Conservation (phyloP, 352 stramenopile species). For the Phytophthora tubulina region DNA sequence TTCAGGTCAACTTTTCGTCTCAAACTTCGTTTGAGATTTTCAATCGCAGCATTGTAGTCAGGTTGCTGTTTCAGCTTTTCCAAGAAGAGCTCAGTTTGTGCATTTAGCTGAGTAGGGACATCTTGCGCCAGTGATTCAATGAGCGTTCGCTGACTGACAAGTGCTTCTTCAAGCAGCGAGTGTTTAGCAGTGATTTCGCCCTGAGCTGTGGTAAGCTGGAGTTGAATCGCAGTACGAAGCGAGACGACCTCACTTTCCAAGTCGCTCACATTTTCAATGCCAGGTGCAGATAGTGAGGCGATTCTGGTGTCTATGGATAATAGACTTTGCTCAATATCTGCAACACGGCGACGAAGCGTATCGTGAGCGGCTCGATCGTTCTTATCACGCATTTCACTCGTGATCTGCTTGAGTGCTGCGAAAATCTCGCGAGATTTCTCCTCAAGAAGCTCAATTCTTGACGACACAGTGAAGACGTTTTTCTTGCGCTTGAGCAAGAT, state of each 20-base stretch:
- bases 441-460: constrained; percentile 74
- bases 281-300: constrained; percentile 43
- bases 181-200: constrained; percentile 45
- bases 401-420: constrained; percentile 71
- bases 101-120: constrained; percentile 40
- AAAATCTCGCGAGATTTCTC: constrained; percentile 79
- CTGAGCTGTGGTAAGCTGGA: constrained; percentile 50
- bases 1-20: constrained; percentile 73
- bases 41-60: constrained; percentile 54
- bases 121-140: constrained; percentile 41
- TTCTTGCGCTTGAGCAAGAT: constrained; percentile 85
- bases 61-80: constrained; percentile 57
- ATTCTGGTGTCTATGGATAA: constrained; percentile 59
- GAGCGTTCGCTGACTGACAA: constrained; percentile 45
- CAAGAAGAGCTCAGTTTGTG: constrained; percentile 46
- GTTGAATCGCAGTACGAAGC: constrained; percentile 41
- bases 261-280: constrained; percentile 58
- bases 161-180: constrained; percentile 34
- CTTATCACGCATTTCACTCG: constrained; percentile 66
- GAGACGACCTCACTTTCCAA: constrained; percentile 49
- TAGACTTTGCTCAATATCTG: constrained; percentile 62
- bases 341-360: constrained; percentile 58
- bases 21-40: constrained; percentile 53
- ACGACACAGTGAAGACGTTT: constrained; percentile 82
- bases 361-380: constrained; percentile 53